Percentiles rank a stretch among this genome's conserved stretches.
Evolutionary conservation across 2,329 filamentous ascomycete genomes (phyloP).

Genomic region (Apiospora rasikravindrae): DNA sequence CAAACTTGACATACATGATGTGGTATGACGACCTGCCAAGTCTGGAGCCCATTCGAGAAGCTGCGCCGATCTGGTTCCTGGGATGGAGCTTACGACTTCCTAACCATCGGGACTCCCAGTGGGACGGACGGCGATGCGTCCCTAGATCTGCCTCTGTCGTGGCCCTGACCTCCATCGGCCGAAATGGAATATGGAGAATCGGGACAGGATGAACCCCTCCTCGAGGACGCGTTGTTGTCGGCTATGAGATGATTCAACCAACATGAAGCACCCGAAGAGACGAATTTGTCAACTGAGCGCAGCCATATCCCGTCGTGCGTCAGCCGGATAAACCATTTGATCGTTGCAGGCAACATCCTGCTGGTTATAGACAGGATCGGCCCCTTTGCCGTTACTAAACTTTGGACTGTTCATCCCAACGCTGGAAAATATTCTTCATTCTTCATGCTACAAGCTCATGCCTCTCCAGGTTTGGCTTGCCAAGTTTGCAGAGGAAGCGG

Average conservation of each 20-base stretch:
- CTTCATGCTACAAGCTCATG: background rate
- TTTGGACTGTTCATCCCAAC: slow-evolving; percentile 9
- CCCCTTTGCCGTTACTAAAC: background rate
- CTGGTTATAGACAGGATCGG: background rate
- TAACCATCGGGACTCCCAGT: background rate
- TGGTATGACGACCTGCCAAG: slow-evolving; percentile 1
- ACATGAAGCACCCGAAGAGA: background rate
- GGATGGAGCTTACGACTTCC: background rate
- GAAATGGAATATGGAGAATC: slow-evolving; percentile 3
- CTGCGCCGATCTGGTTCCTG: background rate
- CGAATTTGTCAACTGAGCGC: background rate
- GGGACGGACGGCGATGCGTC: background rate
- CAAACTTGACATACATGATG: background rate
- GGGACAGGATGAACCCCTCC: background rate
- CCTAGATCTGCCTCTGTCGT: background rate
- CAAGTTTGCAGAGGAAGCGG: background rate
- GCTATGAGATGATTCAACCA: background rate
- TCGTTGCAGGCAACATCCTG: background rate
- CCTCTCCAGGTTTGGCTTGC: background rate
- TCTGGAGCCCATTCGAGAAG: background rate
- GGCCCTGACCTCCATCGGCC: background rate
- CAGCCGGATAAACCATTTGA: background rate
- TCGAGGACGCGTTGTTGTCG: background rate
- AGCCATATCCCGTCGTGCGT: background rate
- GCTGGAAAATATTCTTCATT: background rate